These are phyloP conservation scores for Debaryomyces sp. DNA, from an alignment of 1,139 yeast genomes.

Conservation along the genomic window DNA sequence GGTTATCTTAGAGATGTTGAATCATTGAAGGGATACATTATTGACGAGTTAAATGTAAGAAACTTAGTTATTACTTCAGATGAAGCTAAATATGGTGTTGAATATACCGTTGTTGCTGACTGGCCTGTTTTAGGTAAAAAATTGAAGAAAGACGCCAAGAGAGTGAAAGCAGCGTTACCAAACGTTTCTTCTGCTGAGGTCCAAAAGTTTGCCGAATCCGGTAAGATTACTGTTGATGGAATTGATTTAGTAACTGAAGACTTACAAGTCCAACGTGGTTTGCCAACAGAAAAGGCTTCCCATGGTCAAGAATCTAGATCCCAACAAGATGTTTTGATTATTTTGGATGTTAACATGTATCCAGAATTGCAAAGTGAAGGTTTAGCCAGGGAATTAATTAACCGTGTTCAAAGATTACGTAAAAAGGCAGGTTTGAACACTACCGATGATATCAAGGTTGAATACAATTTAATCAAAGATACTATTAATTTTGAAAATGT, in stretches of 20 bases:
- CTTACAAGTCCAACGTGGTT: conserved; percentile 84
- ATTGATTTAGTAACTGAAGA: conserved; percentile 87
- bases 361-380: conserved; percentile 93
- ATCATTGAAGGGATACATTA: conserved; percentile 74
- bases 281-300: conserved; percentile 64
- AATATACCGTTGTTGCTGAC: conserved; percentile 93
- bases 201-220: conserved; percentile 69
- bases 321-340: conserved; percentile 84
- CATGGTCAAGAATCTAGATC: conserved; percentile 85
- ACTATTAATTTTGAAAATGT: conserved; percentile 69
- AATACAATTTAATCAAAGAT: conserved; percentile 72
- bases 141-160: conserved; percentile 89
- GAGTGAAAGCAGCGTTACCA: conserved; percentile 93
- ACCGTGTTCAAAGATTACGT: conserved; percentile 96
- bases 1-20: conserved; percentile 77
- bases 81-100: conserved; percentile 89
- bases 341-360: conserved; percentile 84
- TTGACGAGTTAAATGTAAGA: conserved; percentile 91
- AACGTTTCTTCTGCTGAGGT: conserved; percentile 78
- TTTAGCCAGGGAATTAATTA: conserved; percentile 91
- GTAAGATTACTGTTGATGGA: conserved; percentile 84
- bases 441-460: conserved; percentile 91
- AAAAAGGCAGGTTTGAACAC: conserved; percentile 95
- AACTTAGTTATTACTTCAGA: conserved; percentile 86
- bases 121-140: conserved; percentile 99